These are phyloP conservation scores for Plasmodium vinckei DNA, from an alignment of 169 alveolate species.

Conservation along the genomic window DNA sequence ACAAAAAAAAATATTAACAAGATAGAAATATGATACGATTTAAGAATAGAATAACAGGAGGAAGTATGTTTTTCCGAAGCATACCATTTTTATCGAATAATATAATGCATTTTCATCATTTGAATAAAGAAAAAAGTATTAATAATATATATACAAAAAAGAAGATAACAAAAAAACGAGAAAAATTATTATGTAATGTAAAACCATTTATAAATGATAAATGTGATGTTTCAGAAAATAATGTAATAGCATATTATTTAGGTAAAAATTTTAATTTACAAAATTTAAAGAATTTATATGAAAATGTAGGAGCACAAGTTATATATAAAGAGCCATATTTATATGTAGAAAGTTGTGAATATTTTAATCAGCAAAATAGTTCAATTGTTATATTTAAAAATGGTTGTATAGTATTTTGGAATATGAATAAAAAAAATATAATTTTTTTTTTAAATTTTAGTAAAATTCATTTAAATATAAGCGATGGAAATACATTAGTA, in stretches of 20 bases:
- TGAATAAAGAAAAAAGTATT: conserved; percentile 29
- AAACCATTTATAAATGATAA: conserved; percentile 62
- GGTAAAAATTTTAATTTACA: conserved; percentile 22
- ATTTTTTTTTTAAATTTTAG: conserved; percentile 33
- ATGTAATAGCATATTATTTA: conserved; percentile 75
- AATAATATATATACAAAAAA: conserved; percentile 67
- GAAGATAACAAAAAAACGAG: conserved; percentile 51
- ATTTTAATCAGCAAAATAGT: conserved; percentile 75
- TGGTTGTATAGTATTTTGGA: conserved; percentile 76
- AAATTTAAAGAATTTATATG: conserved; percentile 42
- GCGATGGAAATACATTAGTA: background rate
- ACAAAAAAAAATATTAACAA: no score
- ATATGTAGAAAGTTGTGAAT: conserved; percentile 74
- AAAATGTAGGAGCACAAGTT: conserved; percentile 47
- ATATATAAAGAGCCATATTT: conserved; percentile 75
- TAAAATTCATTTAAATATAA: conserved; percentile 14
- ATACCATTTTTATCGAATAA: no score
- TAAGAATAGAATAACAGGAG: no score
- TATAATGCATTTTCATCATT: no score
- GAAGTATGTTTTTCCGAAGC: no score
- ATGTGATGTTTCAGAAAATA: conserved; percentile 52
- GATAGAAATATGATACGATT: no score
- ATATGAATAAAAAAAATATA: conserved; percentile 68
- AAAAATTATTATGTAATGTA: conserved; percentile 38
- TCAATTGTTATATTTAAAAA: conserved; percentile 69